phyloP scores from a whole-genome alignment of 23 red algal genomes.

The Gracilaria vermiculophylla region DNA sequence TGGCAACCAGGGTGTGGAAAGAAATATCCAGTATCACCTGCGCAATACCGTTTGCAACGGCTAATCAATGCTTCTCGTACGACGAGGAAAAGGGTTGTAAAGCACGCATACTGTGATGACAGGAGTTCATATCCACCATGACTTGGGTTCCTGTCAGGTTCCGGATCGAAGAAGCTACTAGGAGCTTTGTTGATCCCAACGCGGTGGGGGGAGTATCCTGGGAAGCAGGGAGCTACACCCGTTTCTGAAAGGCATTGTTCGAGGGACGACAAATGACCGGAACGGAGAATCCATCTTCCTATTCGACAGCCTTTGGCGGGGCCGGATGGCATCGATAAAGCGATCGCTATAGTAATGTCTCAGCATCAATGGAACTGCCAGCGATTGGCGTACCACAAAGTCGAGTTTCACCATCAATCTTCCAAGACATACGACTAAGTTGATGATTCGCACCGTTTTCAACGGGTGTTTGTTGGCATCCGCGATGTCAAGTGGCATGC shows the following conservation, averaged over 20 bases:
- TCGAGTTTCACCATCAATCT: background rate
- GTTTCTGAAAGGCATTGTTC: background rate
- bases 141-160: no score
- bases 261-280: no score
- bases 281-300: no score
- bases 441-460: background rate
- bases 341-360: no score
- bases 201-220: background rate
- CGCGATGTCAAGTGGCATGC: background rate
- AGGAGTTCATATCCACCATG: no score
- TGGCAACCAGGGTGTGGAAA: background rate
- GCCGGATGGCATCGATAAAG: no score
- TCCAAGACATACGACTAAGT: background rate
- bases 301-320: no score
- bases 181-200: background rate
- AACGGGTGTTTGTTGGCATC: conserved; percentile 28
- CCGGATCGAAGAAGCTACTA: no score
- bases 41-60: conserved; percentile 4
- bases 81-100: background rate
- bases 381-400: background rate
- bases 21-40: background rate
- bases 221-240: background rate
- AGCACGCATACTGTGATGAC: background rate
- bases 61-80: background rate
- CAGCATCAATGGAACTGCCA: no score